Evolutionary conservation across 2,329 filamentous ascomycete genomes (phyloP).

Genomic region (Escovopsis sp.): DNA sequence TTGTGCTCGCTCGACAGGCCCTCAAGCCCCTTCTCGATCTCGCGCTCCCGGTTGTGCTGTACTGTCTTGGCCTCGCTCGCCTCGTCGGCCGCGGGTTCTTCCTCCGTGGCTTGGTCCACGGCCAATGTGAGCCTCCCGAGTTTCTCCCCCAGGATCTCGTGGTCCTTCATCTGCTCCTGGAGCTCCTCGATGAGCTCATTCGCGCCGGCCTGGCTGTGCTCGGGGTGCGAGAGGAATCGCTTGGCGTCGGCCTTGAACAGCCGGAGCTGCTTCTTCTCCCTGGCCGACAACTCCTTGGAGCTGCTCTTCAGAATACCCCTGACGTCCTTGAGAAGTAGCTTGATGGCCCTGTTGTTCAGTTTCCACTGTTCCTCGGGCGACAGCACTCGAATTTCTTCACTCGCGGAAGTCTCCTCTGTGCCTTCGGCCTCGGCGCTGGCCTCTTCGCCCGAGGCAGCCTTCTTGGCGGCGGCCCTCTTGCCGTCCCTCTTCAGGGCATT

Average conservation of each 20-base stretch:
- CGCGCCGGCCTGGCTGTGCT: constrained; percentile 15
- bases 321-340: constrained; percentile 17
- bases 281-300: constrained; percentile 41
- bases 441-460: constrained; percentile 1
- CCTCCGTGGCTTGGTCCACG: constrained; percentile 1
- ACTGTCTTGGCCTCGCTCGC: constrained; percentile 7
- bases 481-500: constrained; percentile 7
- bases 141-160: constrained; percentile 16
- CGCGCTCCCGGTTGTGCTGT: constrained; percentile 15
- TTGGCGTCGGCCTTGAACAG: constrained; percentile 53
- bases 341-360: constrained; percentile 13
- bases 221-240: constrained; percentile 36
- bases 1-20: constrained; percentile 18
- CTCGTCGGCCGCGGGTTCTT: constrained; percentile 3
- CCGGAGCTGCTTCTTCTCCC: constrained; percentile 63
- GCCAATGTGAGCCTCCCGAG: constrained; percentile 16
- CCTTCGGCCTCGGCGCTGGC: constrained; percentile 9
- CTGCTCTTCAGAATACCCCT: constrained; percentile 26
- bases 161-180: constrained; percentile 18
- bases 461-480: constrained; percentile 4
- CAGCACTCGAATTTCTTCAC: constrained; percentile 8
- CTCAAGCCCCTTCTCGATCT: constrained; percentile 21
- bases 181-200: constrained; percentile 19
- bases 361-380: constrained; percentile 12
- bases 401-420: constrained; percentile 10